Evolutionary conservation across 2,329 filamentous ascomycete genomes (phyloP).

Genomic region (Fusarium brevicatenulatum): DNA sequence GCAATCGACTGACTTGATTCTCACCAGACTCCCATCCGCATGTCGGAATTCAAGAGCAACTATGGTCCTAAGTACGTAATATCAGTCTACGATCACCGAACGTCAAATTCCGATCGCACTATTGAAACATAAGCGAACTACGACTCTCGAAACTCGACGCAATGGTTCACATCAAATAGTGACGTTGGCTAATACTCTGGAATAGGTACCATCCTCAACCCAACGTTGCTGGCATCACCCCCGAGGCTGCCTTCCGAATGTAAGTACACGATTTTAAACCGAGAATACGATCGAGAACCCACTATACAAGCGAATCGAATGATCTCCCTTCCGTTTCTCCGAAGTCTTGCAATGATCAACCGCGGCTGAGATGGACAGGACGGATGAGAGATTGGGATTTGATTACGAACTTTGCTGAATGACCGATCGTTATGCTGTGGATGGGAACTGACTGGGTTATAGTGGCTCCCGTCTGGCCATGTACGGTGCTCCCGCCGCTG

Average conservation of each 20-base stretch:
- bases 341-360: constrained; percentile 11
- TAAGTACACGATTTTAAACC: constrained; percentile 53
- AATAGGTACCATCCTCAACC: constrained; percentile 69
- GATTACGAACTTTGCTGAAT: background rate
- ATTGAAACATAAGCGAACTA: background rate
- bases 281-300: background rate
- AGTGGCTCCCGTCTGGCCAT: constrained; percentile 64
- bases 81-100: background rate
- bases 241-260: constrained; percentile 59
- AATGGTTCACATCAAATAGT: background rate
- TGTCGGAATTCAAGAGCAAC: constrained; percentile 66
- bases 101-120: background rate
- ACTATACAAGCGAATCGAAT: constrained; percentile 19
- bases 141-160: background rate
- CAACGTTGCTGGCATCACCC: constrained; percentile 64
- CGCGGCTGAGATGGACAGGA: background rate
- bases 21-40: constrained; percentile 58
- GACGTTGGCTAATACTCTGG: constrained; percentile 43
- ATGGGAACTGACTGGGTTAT: constrained; percentile 27
- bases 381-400: background rate
- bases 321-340: constrained; percentile 38
- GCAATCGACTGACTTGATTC: constrained; percentile 46
- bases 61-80: constrained; percentile 72
- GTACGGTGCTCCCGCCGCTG: constrained; percentile 67
- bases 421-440: background rate